Conservation (phyloP, 2,329 filamentous ascomycete species). For the Pestalotiopsis sp. region DNA sequence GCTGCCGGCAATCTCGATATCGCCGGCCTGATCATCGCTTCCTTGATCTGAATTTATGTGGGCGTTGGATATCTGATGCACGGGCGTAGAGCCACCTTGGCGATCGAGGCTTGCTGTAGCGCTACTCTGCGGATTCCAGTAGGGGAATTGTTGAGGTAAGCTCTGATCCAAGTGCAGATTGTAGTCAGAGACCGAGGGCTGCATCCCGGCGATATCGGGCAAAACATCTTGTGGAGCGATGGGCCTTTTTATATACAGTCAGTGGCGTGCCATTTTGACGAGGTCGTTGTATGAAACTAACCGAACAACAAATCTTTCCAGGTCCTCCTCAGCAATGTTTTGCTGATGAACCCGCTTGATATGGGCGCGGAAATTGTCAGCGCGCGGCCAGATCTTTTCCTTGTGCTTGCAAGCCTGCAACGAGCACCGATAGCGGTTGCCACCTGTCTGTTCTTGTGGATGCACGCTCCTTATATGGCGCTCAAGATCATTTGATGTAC, state of each 20-base stretch:
- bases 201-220: conserved; percentile 13
- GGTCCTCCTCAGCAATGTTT: conserved; percentile 38
- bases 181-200: conserved; percentile 8
- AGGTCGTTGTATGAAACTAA: conserved; percentile 17
- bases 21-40: neutral
- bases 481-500: conserved; percentile 79
- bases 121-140: neutral
- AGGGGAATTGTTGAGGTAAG: neutral
- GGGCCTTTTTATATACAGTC: neutral
- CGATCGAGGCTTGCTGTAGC: neutral
- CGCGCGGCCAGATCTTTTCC: conserved; percentile 74
- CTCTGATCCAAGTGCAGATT: conserved; percentile 4
- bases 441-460: conserved; percentile 43
- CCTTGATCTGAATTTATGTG: neutral
- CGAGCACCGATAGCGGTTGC: conserved; percentile 62
- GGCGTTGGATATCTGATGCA: neutral
- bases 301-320: conserved; percentile 36
- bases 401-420: conserved; percentile 57
- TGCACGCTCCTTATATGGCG: conserved; percentile 78
- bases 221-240: conserved; percentile 12
- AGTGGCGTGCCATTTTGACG: neutral
- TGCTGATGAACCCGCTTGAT: conserved; percentile 66
- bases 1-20: neutral
- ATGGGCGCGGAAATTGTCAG: conserved; percentile 87
- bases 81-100: neutral